phyloP scores from a whole-genome alignment of 2,329 filamentous ascomycete genomes.

The Ophiocordyceps australis region DNA sequence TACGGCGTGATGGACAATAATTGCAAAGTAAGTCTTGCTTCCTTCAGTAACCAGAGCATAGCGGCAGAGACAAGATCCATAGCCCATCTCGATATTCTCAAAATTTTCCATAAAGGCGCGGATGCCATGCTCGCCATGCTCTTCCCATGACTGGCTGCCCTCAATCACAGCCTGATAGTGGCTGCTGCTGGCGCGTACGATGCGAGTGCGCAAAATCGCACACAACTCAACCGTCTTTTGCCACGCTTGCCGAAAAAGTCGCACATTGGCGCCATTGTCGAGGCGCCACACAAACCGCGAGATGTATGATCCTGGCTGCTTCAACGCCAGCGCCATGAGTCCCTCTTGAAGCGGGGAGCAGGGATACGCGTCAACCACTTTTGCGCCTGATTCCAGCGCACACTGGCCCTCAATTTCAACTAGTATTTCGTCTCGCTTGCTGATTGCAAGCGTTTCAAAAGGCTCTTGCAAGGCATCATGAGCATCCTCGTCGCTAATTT shows the following conservation, averaged over 20 bases:
- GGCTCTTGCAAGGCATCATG: not conserved
- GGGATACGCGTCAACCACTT: not conserved
- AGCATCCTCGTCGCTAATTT: not conserved
- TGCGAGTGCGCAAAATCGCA: not conserved
- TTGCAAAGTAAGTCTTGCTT: constrained; percentile 5
- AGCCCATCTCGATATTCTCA: not conserved
- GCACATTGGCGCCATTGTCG: not conserved
- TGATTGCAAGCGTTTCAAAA: not conserved
- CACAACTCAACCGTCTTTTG: not conserved
- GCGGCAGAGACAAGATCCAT: not conserved
- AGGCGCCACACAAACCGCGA: not conserved
- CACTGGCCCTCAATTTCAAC: not conserved
- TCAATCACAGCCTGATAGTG: not conserved
- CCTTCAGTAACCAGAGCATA: not conserved
- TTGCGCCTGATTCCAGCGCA: not conserved
- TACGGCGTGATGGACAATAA: constrained; percentile 9
- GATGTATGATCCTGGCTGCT: not conserved
- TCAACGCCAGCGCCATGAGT: not conserved
- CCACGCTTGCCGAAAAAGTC: not conserved
- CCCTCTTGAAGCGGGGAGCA: not conserved
- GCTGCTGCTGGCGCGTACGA: not conserved
- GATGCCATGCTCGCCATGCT: not conserved
- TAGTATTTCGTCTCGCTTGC: not conserved
- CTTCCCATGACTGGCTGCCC: too few species aligned
- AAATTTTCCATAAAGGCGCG: not conserved